Base-by-base conservation (phyloP, 495 filamentous ascomycete genomes). In the Platismatia glauca region DNA sequence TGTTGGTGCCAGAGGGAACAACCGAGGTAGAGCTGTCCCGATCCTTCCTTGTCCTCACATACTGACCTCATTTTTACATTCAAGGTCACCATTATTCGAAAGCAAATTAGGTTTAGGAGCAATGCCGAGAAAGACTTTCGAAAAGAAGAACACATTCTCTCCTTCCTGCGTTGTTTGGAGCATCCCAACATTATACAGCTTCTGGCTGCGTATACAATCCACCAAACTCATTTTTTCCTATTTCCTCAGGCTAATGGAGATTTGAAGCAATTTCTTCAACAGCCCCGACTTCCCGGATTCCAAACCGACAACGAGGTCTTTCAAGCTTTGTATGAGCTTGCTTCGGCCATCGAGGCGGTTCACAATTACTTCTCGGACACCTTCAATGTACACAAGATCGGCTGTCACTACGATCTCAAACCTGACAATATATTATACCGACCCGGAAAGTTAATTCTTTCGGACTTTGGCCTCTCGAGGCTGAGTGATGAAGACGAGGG, bases 321-420 rank as follows among this genome's bases (percentile, higher is more conserved):
- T 12, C 20, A 35, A 13, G 55, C 55, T 57, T 20, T 57, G 38
- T 57, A 39, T 20, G 33, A 33, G 31, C 55, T 57, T n/a, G 52
- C 61, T 27, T 67, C 57, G 27, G 61, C 53, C 29, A 53, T 64
- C 60, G 62, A 38, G 33, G 43, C 35, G 16, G 59, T 67, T 55
- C 65, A 65, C 43, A 48, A 60, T 35, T 62, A 56, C 56, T 34
- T 57, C 39, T 44, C 37, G 48, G 50, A 66, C 16, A 55, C 62
- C 41, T 46, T 63, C 31, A 33, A 65, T 16, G 33, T 63, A 34
- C 44, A 59, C 27, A 2, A 34, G 5, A 58, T 66, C 56, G 62
- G 57, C 24, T 65, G 59, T 29, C 69, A 71, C 52, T 50, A 63
- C n/a, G 69, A 71, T 50, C 60, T 71, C 24, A 71, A 71, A 46